Evolutionary conservation across 2,329 filamentous ascomycete species (phyloP).

Genomic region (Penicillium sp.): DNA sequence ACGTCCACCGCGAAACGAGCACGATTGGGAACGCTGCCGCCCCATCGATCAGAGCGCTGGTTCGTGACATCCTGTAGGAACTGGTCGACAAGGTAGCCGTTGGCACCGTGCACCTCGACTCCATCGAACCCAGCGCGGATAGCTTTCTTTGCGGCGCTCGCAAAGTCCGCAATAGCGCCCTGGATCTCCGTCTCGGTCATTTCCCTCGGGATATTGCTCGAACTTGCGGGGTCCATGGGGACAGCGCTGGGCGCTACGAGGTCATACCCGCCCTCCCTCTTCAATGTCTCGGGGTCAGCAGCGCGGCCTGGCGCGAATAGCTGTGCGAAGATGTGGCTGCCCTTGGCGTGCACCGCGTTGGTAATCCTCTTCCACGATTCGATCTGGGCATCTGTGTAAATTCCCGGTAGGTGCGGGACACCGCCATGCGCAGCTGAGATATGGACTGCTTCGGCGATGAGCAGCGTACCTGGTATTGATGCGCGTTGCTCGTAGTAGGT

Average conservation of each 20-base stretch:
- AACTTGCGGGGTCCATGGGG: constrained; percentile 17
- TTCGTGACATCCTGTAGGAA: constrained; percentile 56
- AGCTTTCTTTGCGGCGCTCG: constrained; percentile 54
- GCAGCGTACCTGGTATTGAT: constrained; percentile 58
- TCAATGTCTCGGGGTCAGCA: constrained; percentile 43
- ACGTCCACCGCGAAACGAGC: constrained; percentile 61
- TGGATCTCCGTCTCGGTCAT: constrained; percentile 51
- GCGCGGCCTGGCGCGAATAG: constrained; percentile 66
- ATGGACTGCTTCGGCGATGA: constrained; percentile 64
- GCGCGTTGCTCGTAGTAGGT: constrained; percentile 49
- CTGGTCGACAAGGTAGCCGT: constrained; percentile 59
- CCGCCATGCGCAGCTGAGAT: constrained; percentile 54
- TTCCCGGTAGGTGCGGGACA: constrained; percentile 60
- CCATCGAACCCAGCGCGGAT: constrained; percentile 61
- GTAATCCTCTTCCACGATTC: constrained; percentile 65
- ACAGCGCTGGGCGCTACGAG: constrained; percentile 24
- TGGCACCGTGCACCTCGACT: constrained; percentile 56
- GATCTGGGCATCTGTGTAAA: constrained; percentile 61
- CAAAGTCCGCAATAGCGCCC: constrained; percentile 48
- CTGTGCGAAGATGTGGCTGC: constrained; percentile 65
- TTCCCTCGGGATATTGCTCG: constrained; percentile 33
- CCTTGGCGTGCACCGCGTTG: constrained; percentile 66
- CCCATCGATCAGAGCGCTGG: constrained; percentile 55
- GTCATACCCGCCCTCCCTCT: constrained; percentile 21
- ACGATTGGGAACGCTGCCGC: constrained; percentile 56